These are phyloP conservation scores for Carex myosuroides DNA, from an alignment of 176 grass and related monocot genomes.

Conservation along the genomic window DNA sequence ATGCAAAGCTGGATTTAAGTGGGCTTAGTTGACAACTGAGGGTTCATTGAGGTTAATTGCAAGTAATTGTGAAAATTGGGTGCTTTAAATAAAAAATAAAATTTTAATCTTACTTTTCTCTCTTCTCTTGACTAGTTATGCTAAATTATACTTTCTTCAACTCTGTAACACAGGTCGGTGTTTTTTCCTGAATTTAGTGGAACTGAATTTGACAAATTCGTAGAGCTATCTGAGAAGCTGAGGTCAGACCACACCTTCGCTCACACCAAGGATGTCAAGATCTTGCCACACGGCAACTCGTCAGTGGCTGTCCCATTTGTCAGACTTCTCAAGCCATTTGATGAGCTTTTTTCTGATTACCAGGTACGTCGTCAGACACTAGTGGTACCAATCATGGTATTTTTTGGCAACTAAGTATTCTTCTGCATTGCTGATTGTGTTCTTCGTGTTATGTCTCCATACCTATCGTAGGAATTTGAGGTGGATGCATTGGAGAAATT, in stretches of 20 bases:
- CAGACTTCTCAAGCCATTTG: conserved; percentile 87
- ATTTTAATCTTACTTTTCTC: no score
- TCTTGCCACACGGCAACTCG: conserved; percentile 58
- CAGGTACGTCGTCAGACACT: conserved; percentile 29
- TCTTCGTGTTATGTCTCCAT: background rate
- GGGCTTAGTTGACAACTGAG: background rate
- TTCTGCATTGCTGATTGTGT: background rate
- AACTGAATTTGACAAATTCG: conserved; percentile 59
- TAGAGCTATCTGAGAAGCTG: conserved; percentile 51
- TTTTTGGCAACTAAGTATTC: conserved; percentile 5
- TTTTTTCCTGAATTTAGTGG: conserved; percentile 74
- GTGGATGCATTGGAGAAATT: conserved; percentile 62
- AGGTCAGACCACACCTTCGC: conserved; percentile 65
- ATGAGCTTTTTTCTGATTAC: conserved; percentile 78
- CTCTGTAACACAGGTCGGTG: conserved; percentile 73
- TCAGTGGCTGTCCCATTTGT: conserved; percentile 42
- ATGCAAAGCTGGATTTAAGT: background rate
- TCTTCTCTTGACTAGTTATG: conserved; percentile 9
- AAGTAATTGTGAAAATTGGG: background rate
- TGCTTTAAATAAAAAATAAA: no score
- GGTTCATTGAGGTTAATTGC: background rate
- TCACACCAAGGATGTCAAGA: conserved; percentile 50
- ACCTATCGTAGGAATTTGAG: conserved; percentile 53
- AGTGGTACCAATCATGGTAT: background rate
- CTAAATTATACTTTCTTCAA: no score